Base-by-base conservation (phyloP, 2,329 filamentous ascomycete species). In the Pseudogymnoascus sp. region DNA sequence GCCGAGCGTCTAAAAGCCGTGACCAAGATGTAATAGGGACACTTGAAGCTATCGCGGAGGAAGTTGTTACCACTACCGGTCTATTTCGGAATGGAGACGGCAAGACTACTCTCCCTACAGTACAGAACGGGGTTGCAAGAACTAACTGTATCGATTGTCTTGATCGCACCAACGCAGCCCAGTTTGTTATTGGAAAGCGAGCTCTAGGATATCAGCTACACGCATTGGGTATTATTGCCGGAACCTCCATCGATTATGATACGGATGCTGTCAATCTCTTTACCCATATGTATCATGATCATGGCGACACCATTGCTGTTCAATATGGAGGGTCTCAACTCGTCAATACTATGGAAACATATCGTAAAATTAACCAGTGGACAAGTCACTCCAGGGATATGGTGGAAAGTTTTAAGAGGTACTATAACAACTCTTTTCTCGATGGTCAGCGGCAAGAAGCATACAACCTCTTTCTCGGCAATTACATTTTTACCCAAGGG, bases 331-430 rank as follows among this genome's bases (percentile, higher is more conserved):
- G 95, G 8, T 98, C 93, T 2, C 95, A 99, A 75, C 83, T 99
- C 0, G 95, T 99, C 71, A 99, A 99, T 74, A 99, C 95, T 0
- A 98, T 99, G 93, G 93, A 96, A 69, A 99, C 95, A 4, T 99
- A 99, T 75, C 90, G 95, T 64, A 98, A 98, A 77, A 96, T 97
- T 75, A 98, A 98, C 69, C 93, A 98, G 75, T 99, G 95, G 95
- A 96, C 92, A 23, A 96, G 92, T 71, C 92, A 96, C 75, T 97
- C 93, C 2, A 85, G 95, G 69, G 95, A 99, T 75, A 98, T 99
- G 93, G 93, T 99, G 21, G 95, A 99, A 77, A 96, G 92, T 75
- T 97, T 99, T 80, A 99, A 98, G 76, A 86, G 95, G 28, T 99
- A 98, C 75, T 99, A 99, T 76, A 96, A 98, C 78, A 99, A 99